Evolutionary conservation across 768 basidiomycete species (phyloP), one percentile per base, ranked within the genome.

Genomic region (Podaxis mareebaensis): DNA sequence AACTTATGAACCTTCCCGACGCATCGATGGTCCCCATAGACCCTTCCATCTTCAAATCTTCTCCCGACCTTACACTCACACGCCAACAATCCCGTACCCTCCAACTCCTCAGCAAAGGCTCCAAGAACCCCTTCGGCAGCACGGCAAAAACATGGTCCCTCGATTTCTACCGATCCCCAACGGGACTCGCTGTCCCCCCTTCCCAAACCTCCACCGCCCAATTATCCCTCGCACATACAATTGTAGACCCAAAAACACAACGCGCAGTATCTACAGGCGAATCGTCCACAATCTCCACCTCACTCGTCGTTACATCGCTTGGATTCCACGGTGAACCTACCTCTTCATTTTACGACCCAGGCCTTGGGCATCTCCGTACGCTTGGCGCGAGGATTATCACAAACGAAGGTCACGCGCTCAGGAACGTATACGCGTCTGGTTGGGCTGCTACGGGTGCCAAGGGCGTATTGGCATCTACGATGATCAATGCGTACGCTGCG

Each of bases 361-460:
- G 74, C 1, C 72, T 85, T 3, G 75, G 82, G 2, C 88, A 87
- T 67, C 75, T 92, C 13, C 83, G 86, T n/a, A 83, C 83, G 1
- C 65, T 73, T 2, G 73, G 74, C 6, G 85, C 85, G 3, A 80
- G 87, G 12, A 76, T 92, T 7, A 68, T 84, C 28, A 77, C 78
- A 11, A 67, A 72, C 3, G 66, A 66, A 3, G 81, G 81, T 0
- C 60, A 65, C 4, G 68, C 69, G 1, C 67, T 88, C 40, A 81
- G 79, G 40, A 85, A 85, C 63, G 79, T 96, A n/a, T 99, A 97
- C 71, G 90, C 93, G 1, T 89, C 92, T 1, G 96, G 96, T 10
- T 99, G 97, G 97, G 90, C 93, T 2, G 90, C 93, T 2, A 87
- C 85, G 3, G 96, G 96, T 39, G 95, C 97, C 0, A 89, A 86